These are phyloP conservation scores for Tolypocladium ovalisporum DNA, from an alignment of 2,329 filamentous ascomycete species.

Conservation along the genomic window DNA sequence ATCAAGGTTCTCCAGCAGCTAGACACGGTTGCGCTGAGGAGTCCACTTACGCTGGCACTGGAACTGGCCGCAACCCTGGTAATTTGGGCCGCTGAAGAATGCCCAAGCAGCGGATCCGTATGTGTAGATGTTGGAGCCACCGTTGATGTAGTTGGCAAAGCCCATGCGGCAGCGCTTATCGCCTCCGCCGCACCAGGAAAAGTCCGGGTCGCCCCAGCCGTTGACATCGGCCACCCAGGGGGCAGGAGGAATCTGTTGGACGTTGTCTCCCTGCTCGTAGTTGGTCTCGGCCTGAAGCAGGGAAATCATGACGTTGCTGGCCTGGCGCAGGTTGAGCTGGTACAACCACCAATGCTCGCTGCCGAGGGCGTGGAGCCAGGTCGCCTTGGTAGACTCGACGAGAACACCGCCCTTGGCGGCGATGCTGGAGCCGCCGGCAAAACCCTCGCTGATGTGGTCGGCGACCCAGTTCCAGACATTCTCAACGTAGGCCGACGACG, in stretches of 20 bases:
- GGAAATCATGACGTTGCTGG: slow-evolving; percentile 37
- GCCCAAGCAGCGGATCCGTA: slow-evolving; percentile 32
- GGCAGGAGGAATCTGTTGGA: slow-evolving; percentile 19
- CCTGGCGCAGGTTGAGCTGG: slow-evolving; percentile 41
- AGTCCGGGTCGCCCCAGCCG: slow-evolving; percentile 30
- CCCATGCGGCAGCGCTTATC: slow-evolving; percentile 32
- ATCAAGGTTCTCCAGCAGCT: neutral
- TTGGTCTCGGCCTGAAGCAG: slow-evolving; percentile 45
- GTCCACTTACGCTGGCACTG: slow-evolving; percentile 20
- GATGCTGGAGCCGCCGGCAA: slow-evolving; percentile 33
- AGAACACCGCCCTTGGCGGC: slow-evolving; percentile 37
- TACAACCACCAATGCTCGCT: slow-evolving; percentile 49
- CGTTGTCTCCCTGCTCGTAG: slow-evolving; percentile 21
- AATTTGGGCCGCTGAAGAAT: slow-evolving; percentile 29
- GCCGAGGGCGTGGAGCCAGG: slow-evolving; percentile 36
- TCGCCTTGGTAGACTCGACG: slow-evolving; percentile 33
- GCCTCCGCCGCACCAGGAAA: slow-evolving; percentile 23
- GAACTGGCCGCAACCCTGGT: slow-evolving; percentile 20
- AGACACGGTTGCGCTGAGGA: neutral
- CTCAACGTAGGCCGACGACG: slow-evolving; percentile 11
- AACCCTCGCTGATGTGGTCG: slow-evolving; percentile 37
- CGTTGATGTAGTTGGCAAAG: slow-evolving; percentile 28
- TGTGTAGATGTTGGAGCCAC: slow-evolving; percentile 27
- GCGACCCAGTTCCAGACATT: slow-evolving; percentile 27
- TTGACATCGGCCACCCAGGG: slow-evolving; percentile 26